Conservation (phyloP, 495 filamentous ascomycete genomes). For the Evernia prunastri region DNA sequence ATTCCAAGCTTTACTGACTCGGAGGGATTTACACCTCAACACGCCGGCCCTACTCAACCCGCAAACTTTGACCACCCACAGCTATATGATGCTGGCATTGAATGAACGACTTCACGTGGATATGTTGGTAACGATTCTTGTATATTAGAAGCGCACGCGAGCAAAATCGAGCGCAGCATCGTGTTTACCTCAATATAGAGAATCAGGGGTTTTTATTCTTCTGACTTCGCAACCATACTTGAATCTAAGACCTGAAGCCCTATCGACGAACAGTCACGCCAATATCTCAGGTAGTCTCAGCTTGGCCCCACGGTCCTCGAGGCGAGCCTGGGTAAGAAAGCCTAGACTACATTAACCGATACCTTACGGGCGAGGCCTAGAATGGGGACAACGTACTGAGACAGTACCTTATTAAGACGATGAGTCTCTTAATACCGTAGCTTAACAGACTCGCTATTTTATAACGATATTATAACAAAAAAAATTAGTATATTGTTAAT, state of each 20-base stretch:
- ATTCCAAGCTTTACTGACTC: not conserved
- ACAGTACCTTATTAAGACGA: too few species aligned
- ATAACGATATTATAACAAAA: too few species aligned
- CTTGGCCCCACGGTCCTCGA: too few species aligned
- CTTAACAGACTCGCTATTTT: too few species aligned
- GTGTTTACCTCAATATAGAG: not conserved
- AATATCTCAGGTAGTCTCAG: too few species aligned
- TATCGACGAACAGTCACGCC: too few species aligned
- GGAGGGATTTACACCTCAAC: constrained; percentile 17
- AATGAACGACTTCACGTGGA: not conserved
- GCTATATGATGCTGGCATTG: constrained; percentile 13
- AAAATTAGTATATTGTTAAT: too few species aligned
- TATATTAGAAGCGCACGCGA: not conserved
- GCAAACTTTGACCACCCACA: constrained; percentile 26
- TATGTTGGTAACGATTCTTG: not conserved
- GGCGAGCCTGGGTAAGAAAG: too few species aligned
- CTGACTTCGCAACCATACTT: not conserved
- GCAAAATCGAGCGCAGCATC: not conserved
- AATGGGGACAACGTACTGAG: too few species aligned
- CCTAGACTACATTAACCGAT: too few species aligned
- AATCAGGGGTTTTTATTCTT: not conserved
- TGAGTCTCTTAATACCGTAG: too few species aligned
- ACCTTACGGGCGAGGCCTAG: too few species aligned
- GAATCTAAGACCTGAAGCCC: not conserved
- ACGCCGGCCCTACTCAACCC: not conserved